A percentile compares a stretch with the other conserved stretches of the same genome.
Conservation (phyloP, 192 early-diverging fungal genomes). For the Backusella morwellensis region DNA sequence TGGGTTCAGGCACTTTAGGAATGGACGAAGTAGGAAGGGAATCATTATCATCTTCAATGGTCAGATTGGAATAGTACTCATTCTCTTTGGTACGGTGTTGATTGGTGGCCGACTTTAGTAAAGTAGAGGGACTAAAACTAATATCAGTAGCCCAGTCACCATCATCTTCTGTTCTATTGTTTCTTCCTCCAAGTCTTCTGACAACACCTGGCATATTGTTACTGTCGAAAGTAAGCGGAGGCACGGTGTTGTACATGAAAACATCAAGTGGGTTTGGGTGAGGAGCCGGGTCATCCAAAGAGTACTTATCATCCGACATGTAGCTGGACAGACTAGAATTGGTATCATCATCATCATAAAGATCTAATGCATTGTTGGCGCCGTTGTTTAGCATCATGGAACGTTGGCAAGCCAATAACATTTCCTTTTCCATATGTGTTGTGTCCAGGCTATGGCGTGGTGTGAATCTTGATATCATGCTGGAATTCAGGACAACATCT, state of each 20-base stretch:
- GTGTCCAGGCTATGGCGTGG: not conserved
- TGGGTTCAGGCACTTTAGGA: not conserved
- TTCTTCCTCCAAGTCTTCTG: not conserved
- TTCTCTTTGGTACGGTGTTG: not conserved
- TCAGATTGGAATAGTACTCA: not conserved
- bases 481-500: not conserved
- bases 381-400: not conserved
- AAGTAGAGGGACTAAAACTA: not conserved
- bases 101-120: not conserved
- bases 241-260: conserved; percentile 11
- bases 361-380: not conserved
- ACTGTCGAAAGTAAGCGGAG: not conserved
- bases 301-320: conserved; percentile 17
- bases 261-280: conserved; percentile 1
- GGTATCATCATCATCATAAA: conserved; percentile 21
- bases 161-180: conserved; percentile 5
- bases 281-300: not conserved
- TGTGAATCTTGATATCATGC: not conserved
- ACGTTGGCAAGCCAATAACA: not conserved
- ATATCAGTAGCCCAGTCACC: conserved; percentile 16
- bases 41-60: conserved; percentile 6
- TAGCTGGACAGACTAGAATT: conserved; percentile 9
- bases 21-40: not conserved
- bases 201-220: not conserved
- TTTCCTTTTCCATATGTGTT: not conserved